Evolutionary conservation across 208 protist species (phyloP).

Genomic region (Trypanosoma rangeli): DNA sequence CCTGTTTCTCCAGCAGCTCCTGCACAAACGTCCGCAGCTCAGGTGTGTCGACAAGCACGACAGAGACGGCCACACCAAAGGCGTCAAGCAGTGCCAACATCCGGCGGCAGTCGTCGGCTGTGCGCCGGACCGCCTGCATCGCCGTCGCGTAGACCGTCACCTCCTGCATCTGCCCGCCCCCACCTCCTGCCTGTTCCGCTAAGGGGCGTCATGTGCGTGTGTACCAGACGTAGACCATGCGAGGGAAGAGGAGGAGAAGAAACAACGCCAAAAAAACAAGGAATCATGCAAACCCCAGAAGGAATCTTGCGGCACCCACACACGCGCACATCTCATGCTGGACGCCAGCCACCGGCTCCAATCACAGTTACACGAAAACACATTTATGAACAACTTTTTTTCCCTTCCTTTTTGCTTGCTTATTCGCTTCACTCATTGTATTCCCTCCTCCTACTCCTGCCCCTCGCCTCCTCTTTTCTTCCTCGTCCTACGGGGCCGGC

Average conservation of each 20-base stretch:
- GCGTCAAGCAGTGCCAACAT: conserved; percentile 26
- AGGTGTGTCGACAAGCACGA: conserved; percentile 18
- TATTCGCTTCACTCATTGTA: not conserved
- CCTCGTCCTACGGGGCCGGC: not conserved
- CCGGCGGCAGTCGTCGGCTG: conserved; percentile 27
- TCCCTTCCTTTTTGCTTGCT: conserved; percentile 2
- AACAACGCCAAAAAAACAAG: not conserved
- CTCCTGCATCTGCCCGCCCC: conserved; percentile 16
- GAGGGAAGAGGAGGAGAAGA: not conserved
- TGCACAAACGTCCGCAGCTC: conserved; percentile 22
- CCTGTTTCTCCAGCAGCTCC: conserved; percentile 7
- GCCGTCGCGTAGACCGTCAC: conserved; percentile 26
- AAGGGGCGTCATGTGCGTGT: not conserved
- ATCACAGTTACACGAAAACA: conserved; percentile 10
- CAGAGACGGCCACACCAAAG: conserved; percentile 16
- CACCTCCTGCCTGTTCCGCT: not conserved
- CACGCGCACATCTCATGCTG: not conserved
- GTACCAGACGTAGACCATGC: not conserved
- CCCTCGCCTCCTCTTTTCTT: not conserved
- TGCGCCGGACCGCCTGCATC: conserved; percentile 23
- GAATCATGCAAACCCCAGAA: not conserved
- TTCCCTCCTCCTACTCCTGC: not conserved
- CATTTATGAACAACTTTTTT: conserved; percentile 8
- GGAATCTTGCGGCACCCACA: not conserved
- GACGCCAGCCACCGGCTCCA: not conserved